phyloP scores from a whole-genome alignment of 2,329 filamentous ascomycete genomes.

The Byssoonygena ceratinophila region DNA sequence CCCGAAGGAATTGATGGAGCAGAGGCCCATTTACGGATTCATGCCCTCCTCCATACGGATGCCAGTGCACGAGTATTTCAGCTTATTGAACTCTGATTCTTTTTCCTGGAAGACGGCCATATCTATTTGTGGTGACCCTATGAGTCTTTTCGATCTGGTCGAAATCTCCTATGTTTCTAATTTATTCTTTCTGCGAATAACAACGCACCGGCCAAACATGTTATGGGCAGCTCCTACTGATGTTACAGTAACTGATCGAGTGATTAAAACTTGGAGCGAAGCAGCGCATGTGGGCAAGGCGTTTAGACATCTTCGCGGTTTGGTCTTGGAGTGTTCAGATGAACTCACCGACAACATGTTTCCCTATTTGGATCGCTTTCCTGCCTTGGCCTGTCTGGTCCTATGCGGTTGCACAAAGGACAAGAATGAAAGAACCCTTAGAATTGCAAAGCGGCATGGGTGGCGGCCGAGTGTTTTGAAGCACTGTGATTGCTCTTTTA shows the following conservation, averaged over 20 bases:
- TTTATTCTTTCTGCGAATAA: slow-evolving; percentile 32
- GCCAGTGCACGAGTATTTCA: slow-evolving; percentile 29
- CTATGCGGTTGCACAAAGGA: slow-evolving; percentile 26
- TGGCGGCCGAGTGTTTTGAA: slow-evolving; percentile 19
- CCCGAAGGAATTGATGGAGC: slow-evolving; percentile 26
- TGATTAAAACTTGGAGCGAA: slow-evolving; percentile 36
- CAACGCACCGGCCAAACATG: slow-evolving; percentile 15
- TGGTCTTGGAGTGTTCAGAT: slow-evolving; percentile 29
- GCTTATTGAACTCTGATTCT: slow-evolving; percentile 25
- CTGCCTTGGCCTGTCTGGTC: slow-evolving; percentile 29
- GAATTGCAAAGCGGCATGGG: slow-evolving; percentile 19
- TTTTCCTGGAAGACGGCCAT: slow-evolving; percentile 30
- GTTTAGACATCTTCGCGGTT: slow-evolving; percentile 31
- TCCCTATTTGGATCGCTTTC: slow-evolving; percentile 28
- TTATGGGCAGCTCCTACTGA: slow-evolving; percentile 11
- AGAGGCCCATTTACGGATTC: slow-evolving; percentile 25
- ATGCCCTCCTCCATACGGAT: slow-evolving; percentile 24
- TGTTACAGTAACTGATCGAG: slow-evolving; percentile 28
- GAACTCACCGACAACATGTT: slow-evolving; percentile 26
- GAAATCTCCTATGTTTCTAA: slow-evolving; percentile 32
- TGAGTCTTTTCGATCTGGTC: slow-evolving; percentile 29
- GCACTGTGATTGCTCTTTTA: background rate
- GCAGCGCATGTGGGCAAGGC: slow-evolving; percentile 23
- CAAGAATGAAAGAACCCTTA: slow-evolving; percentile 18
- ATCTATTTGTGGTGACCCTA: slow-evolving; percentile 26